These are phyloP conservation scores for Jamesozyma jinghongensis DNA, from an alignment of 805 yeast species.

Conservation along the genomic window DNA sequence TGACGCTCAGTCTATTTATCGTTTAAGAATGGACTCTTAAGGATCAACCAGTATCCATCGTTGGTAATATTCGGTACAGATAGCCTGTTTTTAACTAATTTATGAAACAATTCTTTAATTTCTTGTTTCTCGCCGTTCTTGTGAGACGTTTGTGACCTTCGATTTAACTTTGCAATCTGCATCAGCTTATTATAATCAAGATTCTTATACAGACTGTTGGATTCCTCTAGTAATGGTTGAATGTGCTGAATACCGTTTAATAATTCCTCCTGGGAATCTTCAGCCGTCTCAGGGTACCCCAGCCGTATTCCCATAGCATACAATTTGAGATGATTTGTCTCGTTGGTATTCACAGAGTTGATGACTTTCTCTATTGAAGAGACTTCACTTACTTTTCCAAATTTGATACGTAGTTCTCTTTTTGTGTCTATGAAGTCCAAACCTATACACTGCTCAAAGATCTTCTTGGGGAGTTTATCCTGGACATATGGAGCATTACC, in stretches of 20 bases:
- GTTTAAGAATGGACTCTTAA: too few species aligned
- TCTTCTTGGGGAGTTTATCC: not conserved
- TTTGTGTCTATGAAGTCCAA: not conserved
- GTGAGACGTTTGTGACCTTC: not conserved
- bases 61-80: conserved; percentile 10
- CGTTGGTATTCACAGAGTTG: not conserved
- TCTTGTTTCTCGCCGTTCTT: conserved; percentile 3
- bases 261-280: not conserved
- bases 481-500: not conserved
- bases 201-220: conserved; percentile 16
- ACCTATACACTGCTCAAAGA: not conserved
- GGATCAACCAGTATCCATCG: conserved; percentile 13
- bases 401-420: not conserved
- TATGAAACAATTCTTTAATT: conserved; percentile 9
- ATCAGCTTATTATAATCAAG: conserved; percentile 21
- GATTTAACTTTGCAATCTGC: conserved; percentile 15
- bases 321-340: not conserved
- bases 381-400: not conserved
- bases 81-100: conserved; percentile 12
- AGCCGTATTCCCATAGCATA: not conserved
- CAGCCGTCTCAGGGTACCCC: not conserved
- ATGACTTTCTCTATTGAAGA: not conserved
- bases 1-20: too few species aligned
- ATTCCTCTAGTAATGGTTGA: conserved; percentile 19
- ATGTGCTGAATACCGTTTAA: conserved; percentile 5